Percentiles rank a stretch among this genome's conserved stretches.
These are phyloP conservation scores for Penicillium oxalicum DNA, from an alignment of 2,329 filamentous ascomycete species.

Conservation along the genomic window DNA sequence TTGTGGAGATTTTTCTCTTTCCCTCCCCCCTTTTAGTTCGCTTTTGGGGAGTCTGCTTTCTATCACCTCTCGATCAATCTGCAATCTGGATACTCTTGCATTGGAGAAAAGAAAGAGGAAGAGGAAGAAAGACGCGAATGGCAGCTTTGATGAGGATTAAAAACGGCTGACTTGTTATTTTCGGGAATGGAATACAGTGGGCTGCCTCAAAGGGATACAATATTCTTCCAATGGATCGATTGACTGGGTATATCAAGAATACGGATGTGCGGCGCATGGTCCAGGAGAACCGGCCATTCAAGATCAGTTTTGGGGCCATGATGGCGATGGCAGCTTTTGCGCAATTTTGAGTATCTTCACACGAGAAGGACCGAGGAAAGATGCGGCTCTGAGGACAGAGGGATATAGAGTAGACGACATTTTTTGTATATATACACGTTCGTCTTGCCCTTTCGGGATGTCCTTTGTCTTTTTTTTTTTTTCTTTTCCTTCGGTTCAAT, in stretches of 20 bases:
- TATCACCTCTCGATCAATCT: too few relatives aligned
- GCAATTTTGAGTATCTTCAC: constrained; percentile 26
- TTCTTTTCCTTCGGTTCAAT: too few relatives aligned
- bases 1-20: constrained; percentile 6
- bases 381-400: background rate
- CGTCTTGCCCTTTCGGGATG: too few relatives aligned
- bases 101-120: too few relatives aligned
- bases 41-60: too few relatives aligned
- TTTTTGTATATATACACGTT: too few relatives aligned
- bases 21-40: too few relatives aligned
- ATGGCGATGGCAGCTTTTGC: constrained; percentile 44
- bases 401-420: too few relatives aligned
- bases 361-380: background rate
- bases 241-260: constrained; percentile 39
- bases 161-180: too few relatives aligned
- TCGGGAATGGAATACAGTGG: constrained; percentile 26
- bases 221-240: constrained; percentile 35
- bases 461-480: too few relatives aligned
- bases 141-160: background rate
- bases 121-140: too few relatives aligned
- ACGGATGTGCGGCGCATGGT: constrained; percentile 36
- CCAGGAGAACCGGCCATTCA: constrained; percentile 39
- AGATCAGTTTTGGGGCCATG: constrained; percentile 42
- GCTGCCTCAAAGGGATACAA: constrained; percentile 44
- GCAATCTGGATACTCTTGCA: too few relatives aligned